These are phyloP conservation scores for Excoecaria cochinchinensis DNA, from an alignment of 345 rosid species.

Conservation along the genomic window DNA sequence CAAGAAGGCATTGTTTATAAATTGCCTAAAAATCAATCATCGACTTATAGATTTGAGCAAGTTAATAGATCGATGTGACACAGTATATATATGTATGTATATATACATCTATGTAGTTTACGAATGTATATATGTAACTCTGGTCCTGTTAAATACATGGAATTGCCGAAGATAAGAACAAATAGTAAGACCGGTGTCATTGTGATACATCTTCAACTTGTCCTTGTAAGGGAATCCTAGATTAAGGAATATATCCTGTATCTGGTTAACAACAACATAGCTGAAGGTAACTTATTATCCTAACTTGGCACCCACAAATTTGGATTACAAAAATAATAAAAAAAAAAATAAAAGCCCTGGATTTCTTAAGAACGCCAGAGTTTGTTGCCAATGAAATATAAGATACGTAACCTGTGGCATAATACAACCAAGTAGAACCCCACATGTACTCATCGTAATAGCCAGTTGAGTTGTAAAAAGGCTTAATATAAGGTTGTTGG, in stretches of 20 bases:
- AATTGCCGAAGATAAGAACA: constrained; percentile 71
- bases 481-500: too few relatives aligned
- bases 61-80: too few relatives aligned
- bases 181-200: constrained; percentile 75
- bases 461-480: constrained; percentile 75
- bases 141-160: constrained; percentile 66
- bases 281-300: constrained; percentile 97
- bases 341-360: constrained; percentile 92
- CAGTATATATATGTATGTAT: too few relatives aligned
- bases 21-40: background rate
- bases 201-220: constrained; percentile 77
- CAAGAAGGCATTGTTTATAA: constrained; percentile 52
- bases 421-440: constrained; percentile 95
- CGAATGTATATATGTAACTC: constrained; percentile 49
- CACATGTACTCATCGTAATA: constrained; percentile 95
- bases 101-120: too few relatives aligned
- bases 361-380: constrained; percentile 72
- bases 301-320: constrained; percentile 86
- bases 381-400: constrained; percentile 79
- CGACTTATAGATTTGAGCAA: too few relatives aligned
- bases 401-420: constrained; percentile 75
- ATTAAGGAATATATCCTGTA: constrained; percentile 79
- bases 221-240: constrained; percentile 95
- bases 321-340: constrained; percentile 86
- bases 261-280: constrained; percentile 33